A percentile compares a stretch with the other conserved stretches of the same genome.
phyloP scores from a whole-genome alignment of 495 filamentous ascomycete species.

The Glarea lozoyensis region DNA sequence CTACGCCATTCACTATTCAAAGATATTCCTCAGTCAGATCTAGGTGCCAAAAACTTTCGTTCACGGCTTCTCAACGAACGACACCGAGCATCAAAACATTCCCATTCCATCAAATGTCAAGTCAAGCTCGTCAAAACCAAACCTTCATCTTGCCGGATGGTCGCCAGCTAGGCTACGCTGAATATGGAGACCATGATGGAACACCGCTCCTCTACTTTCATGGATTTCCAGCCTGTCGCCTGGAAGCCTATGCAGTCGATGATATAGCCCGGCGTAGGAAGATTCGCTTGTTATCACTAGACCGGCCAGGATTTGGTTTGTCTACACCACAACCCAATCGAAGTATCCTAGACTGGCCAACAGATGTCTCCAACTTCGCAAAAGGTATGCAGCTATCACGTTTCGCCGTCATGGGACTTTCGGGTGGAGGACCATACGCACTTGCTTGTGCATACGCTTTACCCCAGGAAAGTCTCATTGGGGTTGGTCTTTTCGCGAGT shows the following conservation, averaged over 20 bases:
- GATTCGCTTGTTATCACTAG: conserved; percentile 3
- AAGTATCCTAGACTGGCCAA: conserved; percentile 7
- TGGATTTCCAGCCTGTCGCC: conserved; percentile 7
- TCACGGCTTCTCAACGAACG: too few species aligned
- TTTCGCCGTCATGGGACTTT: conserved; percentile 3
- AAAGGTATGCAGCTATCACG: neutral
- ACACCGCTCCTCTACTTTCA: conserved; percentile 10
- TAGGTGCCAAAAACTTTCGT: too few species aligned
- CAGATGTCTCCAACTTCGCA: conserved; percentile 5
- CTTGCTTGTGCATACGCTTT: conserved; percentile 6
- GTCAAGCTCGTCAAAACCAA: too few species aligned
- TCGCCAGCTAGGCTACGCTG: conserved; percentile 8
- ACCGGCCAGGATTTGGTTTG: conserved; percentile 13
- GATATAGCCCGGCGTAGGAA: neutral
- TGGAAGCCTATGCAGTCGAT: conserved; percentile 3
- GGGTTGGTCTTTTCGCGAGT: neutral
- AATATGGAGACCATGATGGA: conserved; percentile 4
- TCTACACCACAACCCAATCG: conserved; percentile 4
- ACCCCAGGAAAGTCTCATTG: neutral
- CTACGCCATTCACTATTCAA: too few species aligned
- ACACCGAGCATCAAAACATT: too few species aligned
- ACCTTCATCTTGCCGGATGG: conserved; percentile 9
- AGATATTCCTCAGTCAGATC: too few species aligned
- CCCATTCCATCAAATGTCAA: too few species aligned
- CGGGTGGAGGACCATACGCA: conserved; percentile 4